Evolutionary conservation across 2,329 filamentous ascomycete species (phyloP).

Genomic region (Hirsutella thompsonii): DNA sequence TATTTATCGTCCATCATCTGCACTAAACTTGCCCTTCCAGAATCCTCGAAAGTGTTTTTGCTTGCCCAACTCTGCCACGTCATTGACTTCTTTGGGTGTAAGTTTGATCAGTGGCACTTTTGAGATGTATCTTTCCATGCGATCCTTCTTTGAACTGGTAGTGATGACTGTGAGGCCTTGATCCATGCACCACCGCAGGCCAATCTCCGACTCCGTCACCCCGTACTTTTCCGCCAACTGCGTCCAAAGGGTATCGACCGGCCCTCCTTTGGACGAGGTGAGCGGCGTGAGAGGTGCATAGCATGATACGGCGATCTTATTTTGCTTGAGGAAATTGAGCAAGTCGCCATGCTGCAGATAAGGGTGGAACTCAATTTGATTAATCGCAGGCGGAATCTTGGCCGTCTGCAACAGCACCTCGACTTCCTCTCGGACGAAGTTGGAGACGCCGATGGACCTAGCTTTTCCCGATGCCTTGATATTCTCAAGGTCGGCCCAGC

Average conservation of each 20-base stretch:
- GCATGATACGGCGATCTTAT: constrained; percentile 42
- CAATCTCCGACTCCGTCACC: constrained; percentile 41
- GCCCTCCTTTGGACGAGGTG: constrained; percentile 33
- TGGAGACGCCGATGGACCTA: constrained; percentile 64
- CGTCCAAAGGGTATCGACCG: constrained; percentile 37
- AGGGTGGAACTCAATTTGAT: constrained; percentile 74
- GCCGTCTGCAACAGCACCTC: constrained; percentile 45
- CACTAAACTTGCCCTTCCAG: constrained; percentile 39
- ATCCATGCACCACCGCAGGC: constrained; percentile 47
- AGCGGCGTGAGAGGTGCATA: constrained; percentile 43
- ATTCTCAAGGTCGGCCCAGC: constrained; percentile 49
- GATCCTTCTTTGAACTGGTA: constrained; percentile 44
- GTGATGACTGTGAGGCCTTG: constrained; percentile 46
- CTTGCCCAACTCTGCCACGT: constrained; percentile 40
- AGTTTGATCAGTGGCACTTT: constrained; percentile 43
- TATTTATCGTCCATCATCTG: constrained; percentile 29
- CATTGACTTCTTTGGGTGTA: constrained; percentile 42
- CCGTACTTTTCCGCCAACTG: constrained; percentile 43
- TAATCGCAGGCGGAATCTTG: constrained; percentile 51
- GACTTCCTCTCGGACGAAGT: constrained; percentile 48
- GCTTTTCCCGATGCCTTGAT: constrained; percentile 55
- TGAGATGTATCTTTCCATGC: constrained; percentile 42
- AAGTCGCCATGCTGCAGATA: constrained; percentile 55
- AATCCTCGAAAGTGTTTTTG: constrained; percentile 50
- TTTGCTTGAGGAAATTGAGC: constrained; percentile 40